Base-by-base conservation (phyloP, 2,329 filamentous ascomycete genomes). In the Fusarium protoensiforme region DNA sequence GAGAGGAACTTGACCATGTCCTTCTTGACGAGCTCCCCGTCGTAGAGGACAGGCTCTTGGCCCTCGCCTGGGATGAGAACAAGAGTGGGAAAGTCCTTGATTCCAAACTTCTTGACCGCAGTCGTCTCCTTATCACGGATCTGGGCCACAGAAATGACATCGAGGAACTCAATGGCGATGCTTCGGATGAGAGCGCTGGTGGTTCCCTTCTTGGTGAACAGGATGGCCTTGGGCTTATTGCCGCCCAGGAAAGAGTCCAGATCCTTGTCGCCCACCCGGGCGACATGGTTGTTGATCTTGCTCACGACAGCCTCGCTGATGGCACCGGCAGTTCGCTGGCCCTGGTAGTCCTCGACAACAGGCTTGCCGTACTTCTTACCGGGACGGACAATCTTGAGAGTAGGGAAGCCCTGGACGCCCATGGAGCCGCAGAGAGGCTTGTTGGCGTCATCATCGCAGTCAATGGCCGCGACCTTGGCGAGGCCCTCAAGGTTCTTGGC, bases 391-490 rank as follows among this genome's bases (percentile, higher is more conserved):
- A 97, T 96, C 88, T 99, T 99, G 73, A 99, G 87, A 1, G 96
- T 98, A 1, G 96, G 96, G 85, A 98, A 99, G 67, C 96, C 96
- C 84, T 98, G 88, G 7, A 99, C 90, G 64, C 95, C 96, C 90
- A 98, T 93, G 75, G 87, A 84, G 54, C 92, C 91, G 82, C 96
- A 99, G 75, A 98, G 89, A 3, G 88, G 87, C 86, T 98, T 98
- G 88, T 98, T 99, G 73, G 87, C 85, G 62, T 98, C 96, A 35
- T 97, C 95, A 79, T 99, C 96, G 83, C 96, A 99, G 83, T 99
- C 93, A 73, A 99, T 87, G 64, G 97, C 96, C 56, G 94, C 96
- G 46, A 99, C 96, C 79, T 98, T 97, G 78, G 95, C 96, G 16
- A 98, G 88, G 16, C 96, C 96, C n/a, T 93, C 90, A 67, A 99